Evolutionary conservation across 2,329 filamentous ascomycete genomes (phyloP).

Genomic region (Sporothrix mexicana): DNA sequence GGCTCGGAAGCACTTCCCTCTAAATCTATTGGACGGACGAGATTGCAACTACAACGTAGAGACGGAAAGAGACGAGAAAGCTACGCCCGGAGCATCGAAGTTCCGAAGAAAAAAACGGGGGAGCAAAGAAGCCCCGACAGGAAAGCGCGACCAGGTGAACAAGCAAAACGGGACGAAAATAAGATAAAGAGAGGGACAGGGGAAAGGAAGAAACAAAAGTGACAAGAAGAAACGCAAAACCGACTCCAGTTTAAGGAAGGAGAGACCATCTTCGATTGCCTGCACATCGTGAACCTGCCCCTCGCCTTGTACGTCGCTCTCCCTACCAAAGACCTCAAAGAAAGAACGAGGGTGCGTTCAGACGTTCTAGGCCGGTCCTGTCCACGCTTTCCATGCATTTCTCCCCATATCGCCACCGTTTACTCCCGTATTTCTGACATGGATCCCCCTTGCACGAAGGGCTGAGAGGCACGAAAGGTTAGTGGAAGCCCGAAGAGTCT

Average conservation of each 20-base stretch:
- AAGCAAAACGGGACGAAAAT: not conserved
- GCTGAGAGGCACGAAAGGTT: not conserved
- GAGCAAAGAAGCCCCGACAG: not conserved
- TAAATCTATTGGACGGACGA: not conserved
- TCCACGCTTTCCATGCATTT: not conserved
- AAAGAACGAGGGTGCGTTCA: not conserved
- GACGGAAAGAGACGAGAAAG: slow-evolving; percentile 11
- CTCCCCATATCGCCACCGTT: not conserved
- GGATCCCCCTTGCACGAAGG: slow-evolving; percentile 2
- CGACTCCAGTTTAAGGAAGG: not conserved
- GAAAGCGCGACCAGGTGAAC: slow-evolving; percentile 6
- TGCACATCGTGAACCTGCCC: not conserved
- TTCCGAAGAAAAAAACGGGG: not conserved
- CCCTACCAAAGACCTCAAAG: not conserved
- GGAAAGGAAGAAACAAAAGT: not conserved
- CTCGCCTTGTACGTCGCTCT: not conserved
- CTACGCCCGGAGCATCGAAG: not conserved
- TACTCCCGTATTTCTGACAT: slow-evolving; percentile 6
- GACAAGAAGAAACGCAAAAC: not conserved
- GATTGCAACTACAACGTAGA: not conserved
- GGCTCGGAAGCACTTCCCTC: not conserved
- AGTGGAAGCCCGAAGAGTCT: slow-evolving; percentile 9
- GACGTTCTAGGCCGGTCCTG: slow-evolving; percentile 6
- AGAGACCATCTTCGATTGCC: slow-evolving; percentile 9
- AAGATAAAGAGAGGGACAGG: not conserved